Conservation (phyloP, 371 early-diverging fungal genomes). For the Rhizomucor miehei region DNA sequence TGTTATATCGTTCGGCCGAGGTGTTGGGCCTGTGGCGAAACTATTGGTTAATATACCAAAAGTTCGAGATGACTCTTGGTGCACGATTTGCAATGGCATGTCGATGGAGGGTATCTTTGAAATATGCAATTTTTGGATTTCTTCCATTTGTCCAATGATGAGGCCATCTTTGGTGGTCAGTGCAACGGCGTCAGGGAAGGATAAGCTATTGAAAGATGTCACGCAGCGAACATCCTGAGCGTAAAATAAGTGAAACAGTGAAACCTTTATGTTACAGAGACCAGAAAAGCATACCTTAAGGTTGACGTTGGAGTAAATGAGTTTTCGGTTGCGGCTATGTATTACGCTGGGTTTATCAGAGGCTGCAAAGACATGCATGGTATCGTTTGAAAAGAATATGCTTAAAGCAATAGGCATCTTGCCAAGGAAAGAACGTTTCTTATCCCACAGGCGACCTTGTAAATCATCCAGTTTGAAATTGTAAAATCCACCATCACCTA, state of each 20-base stretch:
- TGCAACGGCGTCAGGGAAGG: slow-evolving; percentile 68
- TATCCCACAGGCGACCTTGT: slow-evolving; percentile 48
- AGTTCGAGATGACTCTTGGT: slow-evolving; percentile 54
- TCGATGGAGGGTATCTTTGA: slow-evolving; percentile 70
- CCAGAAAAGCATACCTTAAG: slow-evolving; percentile 49
- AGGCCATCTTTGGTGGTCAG: slow-evolving; percentile 66
- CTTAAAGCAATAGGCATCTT: slow-evolving; percentile 72
- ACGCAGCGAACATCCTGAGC: slow-evolving; percentile 63
- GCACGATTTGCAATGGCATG: slow-evolving; percentile 71
- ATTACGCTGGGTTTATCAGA: slow-evolving; percentile 89
- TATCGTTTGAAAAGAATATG: slow-evolving; percentile 61
- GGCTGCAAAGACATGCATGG: slow-evolving; percentile 78
- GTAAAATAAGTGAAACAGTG: background rate
- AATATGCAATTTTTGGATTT: slow-evolving; percentile 88
- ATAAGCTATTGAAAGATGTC: slow-evolving; percentile 62
- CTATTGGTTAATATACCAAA: slow-evolving; percentile 65
- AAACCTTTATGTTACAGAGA: background rate
- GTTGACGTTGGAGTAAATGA: slow-evolving; percentile 85
- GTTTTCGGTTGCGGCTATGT: slow-evolving; percentile 67
- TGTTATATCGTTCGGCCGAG: slow-evolving; percentile 28
- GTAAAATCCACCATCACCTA: slow-evolving; percentile 81
- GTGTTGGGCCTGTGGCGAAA: slow-evolving; percentile 23
- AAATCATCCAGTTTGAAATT: slow-evolving; percentile 59
- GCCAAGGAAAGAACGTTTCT: slow-evolving; percentile 73
- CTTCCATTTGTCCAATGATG: slow-evolving; percentile 80